These are phyloP conservation scores for Venturia pyrina DNA, from an alignment of 2,329 filamentous ascomycete species.

Conservation along the genomic window DNA sequence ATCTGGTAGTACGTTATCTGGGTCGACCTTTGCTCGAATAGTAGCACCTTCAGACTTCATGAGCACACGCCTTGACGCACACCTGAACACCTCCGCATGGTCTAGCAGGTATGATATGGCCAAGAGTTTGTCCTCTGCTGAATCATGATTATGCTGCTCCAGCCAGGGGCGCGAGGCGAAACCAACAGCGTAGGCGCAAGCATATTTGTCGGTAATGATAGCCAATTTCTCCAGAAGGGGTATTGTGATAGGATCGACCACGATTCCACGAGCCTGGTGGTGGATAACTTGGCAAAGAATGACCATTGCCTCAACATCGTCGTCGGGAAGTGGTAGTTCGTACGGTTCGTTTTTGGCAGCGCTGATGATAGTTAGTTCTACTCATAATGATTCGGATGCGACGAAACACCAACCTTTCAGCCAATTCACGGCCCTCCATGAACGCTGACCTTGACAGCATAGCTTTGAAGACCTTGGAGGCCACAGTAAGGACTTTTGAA, in stretches of 20 bases:
- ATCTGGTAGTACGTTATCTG: not conserved
- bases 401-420: too few species aligned
- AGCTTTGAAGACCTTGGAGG: not conserved
- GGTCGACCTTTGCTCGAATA: not conserved
- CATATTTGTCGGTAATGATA: not conserved
- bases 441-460: too few species aligned
- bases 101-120: not conserved
- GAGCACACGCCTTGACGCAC: not conserved
- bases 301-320: not conserved
- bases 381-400: too few species aligned
- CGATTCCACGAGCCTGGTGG: not conserved
- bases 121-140: not conserved
- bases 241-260: not conserved
- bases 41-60: not conserved
- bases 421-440: too few species aligned
- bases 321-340: conserved; percentile 2
- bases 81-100: not conserved
- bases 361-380: not conserved
- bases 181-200: not conserved
- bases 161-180: not conserved
- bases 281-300: not conserved
- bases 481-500: not conserved
- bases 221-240: not conserved
- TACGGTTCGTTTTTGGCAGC: not conserved
- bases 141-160: not conserved